Conservation (phyloP, 106 monocot genomes). For the Dendrobium huoshanense region DNA sequence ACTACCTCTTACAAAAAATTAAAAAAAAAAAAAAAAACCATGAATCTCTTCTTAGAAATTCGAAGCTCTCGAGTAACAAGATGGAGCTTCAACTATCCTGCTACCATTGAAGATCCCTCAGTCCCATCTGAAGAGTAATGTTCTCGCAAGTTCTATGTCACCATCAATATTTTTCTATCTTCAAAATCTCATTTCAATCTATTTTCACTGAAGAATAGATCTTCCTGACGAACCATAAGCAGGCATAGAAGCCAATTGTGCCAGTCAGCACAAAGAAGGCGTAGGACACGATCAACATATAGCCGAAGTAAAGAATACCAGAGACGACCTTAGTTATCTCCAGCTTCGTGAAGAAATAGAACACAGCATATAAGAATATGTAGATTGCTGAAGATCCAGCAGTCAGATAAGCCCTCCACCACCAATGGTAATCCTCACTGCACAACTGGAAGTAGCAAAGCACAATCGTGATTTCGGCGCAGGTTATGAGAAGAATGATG, state of each 20-base stretch:
- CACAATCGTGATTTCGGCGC: constrained; percentile 21
- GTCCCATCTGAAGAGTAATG: too few relatives aligned
- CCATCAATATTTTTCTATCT: neutral
- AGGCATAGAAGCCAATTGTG: constrained; percentile 21
- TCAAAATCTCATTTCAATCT: neutral
- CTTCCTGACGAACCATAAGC: constrained; percentile 24
- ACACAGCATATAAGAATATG: constrained; percentile 18
- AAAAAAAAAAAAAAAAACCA: too few relatives aligned
- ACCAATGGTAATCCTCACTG: constrained; percentile 23
- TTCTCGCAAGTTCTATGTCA: too few relatives aligned
- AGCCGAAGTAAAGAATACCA: constrained; percentile 26
- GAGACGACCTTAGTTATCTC: constrained; percentile 25
- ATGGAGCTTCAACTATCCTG: too few relatives aligned
- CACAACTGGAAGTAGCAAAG: constrained; percentile 28
- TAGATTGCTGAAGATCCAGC: constrained; percentile 23
- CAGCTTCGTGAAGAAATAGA: constrained; percentile 27
- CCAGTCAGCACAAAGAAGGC: constrained; percentile 22
- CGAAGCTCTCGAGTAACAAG: too few relatives aligned
- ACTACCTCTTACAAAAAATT: too few relatives aligned
- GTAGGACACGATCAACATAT: constrained; percentile 17
- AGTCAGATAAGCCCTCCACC: constrained; percentile 29
- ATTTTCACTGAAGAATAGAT: constrained; percentile 19
- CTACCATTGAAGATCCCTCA: too few relatives aligned
- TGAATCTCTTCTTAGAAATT: too few relatives aligned
- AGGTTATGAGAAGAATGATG: constrained; percentile 15